Evolutionary conservation across 2,329 filamentous ascomycete species (phyloP).

Genomic region (Verticillium isaacii): DNA sequence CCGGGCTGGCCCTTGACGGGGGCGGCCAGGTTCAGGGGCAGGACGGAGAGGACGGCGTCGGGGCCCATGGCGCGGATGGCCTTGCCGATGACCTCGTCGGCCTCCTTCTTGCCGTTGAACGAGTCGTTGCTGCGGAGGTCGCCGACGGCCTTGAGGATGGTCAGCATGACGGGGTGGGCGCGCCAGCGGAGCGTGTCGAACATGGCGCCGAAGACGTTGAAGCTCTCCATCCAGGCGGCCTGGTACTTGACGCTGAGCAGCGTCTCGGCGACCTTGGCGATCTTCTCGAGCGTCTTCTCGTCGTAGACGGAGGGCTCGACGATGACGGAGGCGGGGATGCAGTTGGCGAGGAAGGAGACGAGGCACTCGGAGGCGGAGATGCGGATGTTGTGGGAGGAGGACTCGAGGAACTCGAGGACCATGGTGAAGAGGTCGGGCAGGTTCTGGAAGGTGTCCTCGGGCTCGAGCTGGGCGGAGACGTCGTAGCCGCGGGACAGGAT

Average conservation of each 20-base stretch:
- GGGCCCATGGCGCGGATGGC: conserved; percentile 89
- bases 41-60: conserved; percentile 71
- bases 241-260: conserved; percentile 89
- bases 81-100: conserved; percentile 82
- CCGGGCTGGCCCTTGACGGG: conserved; percentile 75
- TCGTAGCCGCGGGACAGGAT: conserved; percentile 93
- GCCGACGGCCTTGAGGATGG: conserved; percentile 73
- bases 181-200: conserved; percentile 86
- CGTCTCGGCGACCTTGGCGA: conserved; percentile 67
- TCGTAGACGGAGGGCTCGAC: conserved; percentile 88
- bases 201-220: conserved; percentile 80
- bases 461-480: conserved; percentile 81
- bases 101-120: conserved; percentile 91
- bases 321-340: conserved; percentile 77
- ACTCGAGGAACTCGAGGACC: conserved; percentile 77
- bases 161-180: conserved; percentile 70
- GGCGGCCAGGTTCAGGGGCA: conserved; percentile 81
- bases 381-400: conserved; percentile 86
- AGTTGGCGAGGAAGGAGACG: conserved; percentile 88
- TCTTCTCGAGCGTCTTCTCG: conserved; percentile 80
- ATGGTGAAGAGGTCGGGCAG: conserved; percentile 79
- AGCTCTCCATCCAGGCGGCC: conserved; percentile 90
- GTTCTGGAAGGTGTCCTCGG: conserved; percentile 88
- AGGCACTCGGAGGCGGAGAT: conserved; percentile 93
- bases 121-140: conserved; percentile 83